phyloP scores from a whole-genome alignment of 2,329 filamentous ascomycete species.

The Sporothrix schenckii region DNA sequence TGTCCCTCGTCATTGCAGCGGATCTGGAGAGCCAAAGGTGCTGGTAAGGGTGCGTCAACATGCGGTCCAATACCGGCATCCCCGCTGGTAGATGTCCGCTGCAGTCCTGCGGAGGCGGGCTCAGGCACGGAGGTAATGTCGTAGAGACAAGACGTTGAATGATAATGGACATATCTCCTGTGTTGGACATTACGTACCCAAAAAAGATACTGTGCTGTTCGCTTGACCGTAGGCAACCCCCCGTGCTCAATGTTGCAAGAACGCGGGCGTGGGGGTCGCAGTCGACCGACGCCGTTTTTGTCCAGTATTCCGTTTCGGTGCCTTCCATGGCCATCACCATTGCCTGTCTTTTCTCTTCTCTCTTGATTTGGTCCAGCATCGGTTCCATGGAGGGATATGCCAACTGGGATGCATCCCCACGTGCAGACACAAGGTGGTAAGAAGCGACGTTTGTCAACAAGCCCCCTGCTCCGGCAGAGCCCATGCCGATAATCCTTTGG shows the following conservation, averaged over 20 bases:
- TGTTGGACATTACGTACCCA: neutral
- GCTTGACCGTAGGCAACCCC: neutral
- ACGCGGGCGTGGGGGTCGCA: neutral
- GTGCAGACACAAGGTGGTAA: conserved; percentile 5
- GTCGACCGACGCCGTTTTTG: conserved; percentile 1
- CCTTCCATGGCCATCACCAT: neutral
- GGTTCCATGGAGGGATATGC: neutral
- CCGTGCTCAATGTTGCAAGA: neutral
- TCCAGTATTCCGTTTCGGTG: no score
- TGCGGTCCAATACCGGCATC: conserved; percentile 11
- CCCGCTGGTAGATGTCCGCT: neutral
- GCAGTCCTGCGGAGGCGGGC: neutral
- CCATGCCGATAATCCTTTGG: conserved; percentile 2
- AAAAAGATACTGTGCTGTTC: neutral
- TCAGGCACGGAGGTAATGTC: neutral
- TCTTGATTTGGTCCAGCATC: neutral
- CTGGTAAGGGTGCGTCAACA: neutral
- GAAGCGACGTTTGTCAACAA: conserved; percentile 6
- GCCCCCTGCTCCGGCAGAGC: neutral
- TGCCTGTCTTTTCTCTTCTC: neutral
- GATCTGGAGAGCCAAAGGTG: neutral
- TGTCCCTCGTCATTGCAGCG: neutral
- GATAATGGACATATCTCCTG: neutral
- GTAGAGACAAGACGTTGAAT: no score
- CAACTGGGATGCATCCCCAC: neutral